These are phyloP conservation scores for Colletotrichum theobromicola DNA, from an alignment of 2,329 filamentous ascomycete species.

Conservation along the genomic window DNA sequence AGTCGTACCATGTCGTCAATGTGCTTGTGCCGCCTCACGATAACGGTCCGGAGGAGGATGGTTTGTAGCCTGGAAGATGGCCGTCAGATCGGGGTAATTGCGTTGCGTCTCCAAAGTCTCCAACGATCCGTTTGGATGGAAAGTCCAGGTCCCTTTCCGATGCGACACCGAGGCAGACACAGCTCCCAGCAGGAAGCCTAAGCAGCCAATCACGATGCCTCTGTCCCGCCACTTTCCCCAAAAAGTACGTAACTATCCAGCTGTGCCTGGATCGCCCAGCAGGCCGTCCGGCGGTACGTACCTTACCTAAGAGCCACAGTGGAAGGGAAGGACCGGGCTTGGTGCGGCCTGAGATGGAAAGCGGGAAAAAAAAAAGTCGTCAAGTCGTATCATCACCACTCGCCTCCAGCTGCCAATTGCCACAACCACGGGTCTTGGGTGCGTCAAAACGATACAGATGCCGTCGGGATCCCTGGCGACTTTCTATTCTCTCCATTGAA, in stretches of 20 bases:
- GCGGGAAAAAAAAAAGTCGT: constrained; percentile 15
- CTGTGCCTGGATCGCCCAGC: background rate
- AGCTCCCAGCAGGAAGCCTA: background rate
- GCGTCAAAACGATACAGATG: background rate
- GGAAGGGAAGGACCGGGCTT: background rate
- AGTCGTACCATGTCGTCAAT: constrained; percentile 70
- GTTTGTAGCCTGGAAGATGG: no score
- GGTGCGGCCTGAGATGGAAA: background rate
- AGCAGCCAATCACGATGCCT: background rate
- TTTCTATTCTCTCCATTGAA: background rate
- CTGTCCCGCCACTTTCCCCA: background rate
- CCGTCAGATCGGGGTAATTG: background rate
- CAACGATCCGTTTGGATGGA: background rate
- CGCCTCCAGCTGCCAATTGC: constrained; percentile 11
- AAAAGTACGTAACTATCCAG: background rate
- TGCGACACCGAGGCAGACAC: background rate
- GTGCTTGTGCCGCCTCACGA: background rate
- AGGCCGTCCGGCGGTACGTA: background rate
- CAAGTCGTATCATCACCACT: background rate
- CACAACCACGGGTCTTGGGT: background rate
- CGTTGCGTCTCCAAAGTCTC: background rate
- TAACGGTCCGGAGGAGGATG: background rate
- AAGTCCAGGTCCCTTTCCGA: background rate
- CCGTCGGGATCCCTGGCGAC: background rate
- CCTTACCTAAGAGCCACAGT: constrained; percentile 10